Evolutionary conservation across 73 alveolate genomes (phyloP).

Genomic region (Loxodes magnus): DNA sequence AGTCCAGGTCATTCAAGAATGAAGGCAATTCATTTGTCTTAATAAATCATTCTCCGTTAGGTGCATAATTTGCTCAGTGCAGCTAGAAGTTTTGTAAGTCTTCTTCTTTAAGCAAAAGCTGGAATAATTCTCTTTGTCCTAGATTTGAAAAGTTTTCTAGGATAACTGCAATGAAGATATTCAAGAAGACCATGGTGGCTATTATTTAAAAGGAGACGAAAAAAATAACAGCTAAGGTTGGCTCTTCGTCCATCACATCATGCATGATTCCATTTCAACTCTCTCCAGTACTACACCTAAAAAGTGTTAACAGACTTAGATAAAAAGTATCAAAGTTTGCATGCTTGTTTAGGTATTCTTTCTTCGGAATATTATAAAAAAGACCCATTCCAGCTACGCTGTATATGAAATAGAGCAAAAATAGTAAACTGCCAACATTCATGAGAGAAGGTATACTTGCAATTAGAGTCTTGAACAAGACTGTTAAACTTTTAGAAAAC

Average conservation of each 20-base stretch:
- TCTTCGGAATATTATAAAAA: slow-evolving; percentile 26
- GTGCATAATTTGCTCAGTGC: background rate
- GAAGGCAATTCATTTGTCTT: background rate
- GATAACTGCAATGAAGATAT: slow-evolving; percentile 23
- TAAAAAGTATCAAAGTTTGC: slow-evolving; percentile 50
- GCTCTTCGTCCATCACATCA: slow-evolving; percentile 24
- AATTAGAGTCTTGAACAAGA: background rate
- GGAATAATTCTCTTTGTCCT: no score
- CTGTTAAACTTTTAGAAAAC: background rate
- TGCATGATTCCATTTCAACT: slow-evolving; percentile 73
- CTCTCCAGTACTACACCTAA: slow-evolving; percentile 79
- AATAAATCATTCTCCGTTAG: background rate
- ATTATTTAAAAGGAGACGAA: slow-evolving; percentile 4
- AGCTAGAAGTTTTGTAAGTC: background rate
- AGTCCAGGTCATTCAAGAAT: background rate
- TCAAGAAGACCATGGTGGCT: slow-evolving; percentile 7
- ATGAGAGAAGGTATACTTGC: slow-evolving; percentile 45
- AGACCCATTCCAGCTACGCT: slow-evolving; percentile 69
- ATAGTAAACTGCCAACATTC: slow-evolving; percentile 65
- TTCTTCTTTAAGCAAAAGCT: no score
- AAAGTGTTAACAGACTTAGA: slow-evolving; percentile 36
- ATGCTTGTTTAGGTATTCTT: slow-evolving; percentile 22
- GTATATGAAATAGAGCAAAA: slow-evolving; percentile 60
- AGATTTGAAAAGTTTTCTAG: slow-evolving; percentile 8
- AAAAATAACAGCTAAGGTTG: background rate